phyloP scores from a whole-genome alignment of 2,329 filamentous ascomycete species.

The Calonectria fujianensis region DNA sequence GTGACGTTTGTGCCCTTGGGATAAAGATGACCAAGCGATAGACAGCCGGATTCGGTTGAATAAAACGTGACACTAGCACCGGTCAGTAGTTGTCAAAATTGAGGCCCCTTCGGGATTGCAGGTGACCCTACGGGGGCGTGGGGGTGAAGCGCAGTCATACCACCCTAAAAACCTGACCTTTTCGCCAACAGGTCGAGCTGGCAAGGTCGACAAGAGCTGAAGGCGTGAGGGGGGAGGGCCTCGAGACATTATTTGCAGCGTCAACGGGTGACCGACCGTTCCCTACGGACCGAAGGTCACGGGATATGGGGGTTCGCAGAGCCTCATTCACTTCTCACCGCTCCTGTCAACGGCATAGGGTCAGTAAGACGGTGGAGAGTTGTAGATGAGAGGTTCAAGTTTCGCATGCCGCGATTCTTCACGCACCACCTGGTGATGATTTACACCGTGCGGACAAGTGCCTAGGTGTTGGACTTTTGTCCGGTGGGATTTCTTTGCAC shows the following conservation, averaged over 20 bases:
- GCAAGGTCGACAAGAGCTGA: slow-evolving; percentile 79
- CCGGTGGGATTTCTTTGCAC: not conserved
- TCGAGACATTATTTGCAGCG: slow-evolving; percentile 65
- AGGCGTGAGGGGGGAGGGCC: slow-evolving; percentile 79
- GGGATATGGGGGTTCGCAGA: not conserved
- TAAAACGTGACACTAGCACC: slow-evolving; percentile 70
- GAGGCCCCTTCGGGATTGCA: slow-evolving; percentile 30
- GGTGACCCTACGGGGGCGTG: slow-evolving; percentile 20
- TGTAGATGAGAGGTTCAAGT: slow-evolving; percentile 26
- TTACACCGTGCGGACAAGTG: slow-evolving; percentile 17
- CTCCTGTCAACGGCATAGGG: not conserved
- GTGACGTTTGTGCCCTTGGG: slow-evolving; percentile 67
- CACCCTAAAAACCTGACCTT: slow-evolving; percentile 96
- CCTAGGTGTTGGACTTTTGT: not conserved
- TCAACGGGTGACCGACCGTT: slow-evolving; percentile 7
- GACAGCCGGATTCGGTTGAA: slow-evolving; percentile 71
- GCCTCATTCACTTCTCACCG: slow-evolving; percentile 2
- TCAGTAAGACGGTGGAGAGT: not conserved
- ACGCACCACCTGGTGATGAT: not conserved
- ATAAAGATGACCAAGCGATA: slow-evolving; percentile 82
- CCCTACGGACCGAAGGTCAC: slow-evolving; percentile 38
- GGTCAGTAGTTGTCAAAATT: slow-evolving; percentile 54
- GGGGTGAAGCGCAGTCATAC: slow-evolving; percentile 70
- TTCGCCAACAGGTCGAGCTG: slow-evolving; percentile 70
- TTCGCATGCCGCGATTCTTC: slow-evolving; percentile 19